Evolutionary conservation across 345 rosid species (phyloP), one percentile per base, ranked within the genome.

Genomic region (Orychophragmus violaceus): DNA sequence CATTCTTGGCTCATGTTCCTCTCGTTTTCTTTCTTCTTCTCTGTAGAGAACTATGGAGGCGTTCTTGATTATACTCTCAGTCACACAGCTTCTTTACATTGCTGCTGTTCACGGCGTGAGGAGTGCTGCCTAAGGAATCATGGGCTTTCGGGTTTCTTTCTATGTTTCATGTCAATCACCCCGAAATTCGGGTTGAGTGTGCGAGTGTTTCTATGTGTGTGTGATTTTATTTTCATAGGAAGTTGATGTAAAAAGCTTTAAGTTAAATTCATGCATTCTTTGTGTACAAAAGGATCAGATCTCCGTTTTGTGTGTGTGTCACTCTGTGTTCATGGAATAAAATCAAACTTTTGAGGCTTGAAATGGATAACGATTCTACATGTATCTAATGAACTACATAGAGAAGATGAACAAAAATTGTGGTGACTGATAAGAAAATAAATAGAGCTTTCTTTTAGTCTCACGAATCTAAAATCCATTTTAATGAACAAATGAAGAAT

Each of bases 21-120:
- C 6, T 5, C 46, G 8, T 42, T 65, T 66, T 39, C 23, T 49
- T 32, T 39, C 54, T 60, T 57, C 55, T 51, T 49, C 64, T 63
- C 18, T 74, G 83, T 85, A 94, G 97, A 94, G 85, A 83, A 94
- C 99, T 33, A 87, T 94, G 99, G 99, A 94, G 80, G 99, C 99
- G 13, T 90, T 94, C 68, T 8, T 84, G 62, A 88, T 94, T 76
- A 94, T 94, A 67, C 92, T 94, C 29, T 82, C 99, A 12, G 90
- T 68, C 9, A 88, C 97, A 16, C 97, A 94, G 78, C 92, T 94
- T 17, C 54, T 90, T 1, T 94, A 88, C 80, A 84, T 94, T 3
- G 90, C 82, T 6, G 88, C 87, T 17, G 87, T 94, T 72, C 92
- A 88, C 18, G 86, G 80, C 5, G 78, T 77, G 58, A 62, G 17